Base-by-base conservation (phyloP, 768 basidiomycete species). In the Suillus variegatus region DNA sequence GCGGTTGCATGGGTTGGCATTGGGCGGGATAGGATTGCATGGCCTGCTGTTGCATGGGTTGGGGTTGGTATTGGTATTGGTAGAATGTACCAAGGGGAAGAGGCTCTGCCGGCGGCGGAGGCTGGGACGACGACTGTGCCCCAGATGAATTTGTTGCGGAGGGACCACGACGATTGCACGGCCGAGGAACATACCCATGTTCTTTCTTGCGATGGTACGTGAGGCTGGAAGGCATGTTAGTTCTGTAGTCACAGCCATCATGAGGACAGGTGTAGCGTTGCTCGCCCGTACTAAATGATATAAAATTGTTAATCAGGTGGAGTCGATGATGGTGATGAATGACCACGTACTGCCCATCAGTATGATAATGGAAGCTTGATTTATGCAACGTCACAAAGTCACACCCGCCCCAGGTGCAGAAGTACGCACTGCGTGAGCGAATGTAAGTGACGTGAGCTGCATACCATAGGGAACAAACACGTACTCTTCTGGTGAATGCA, bases 141-240 rank as follows among this genome's bases (percentile, higher is more conserved):
- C 5, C 32, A 5, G 32, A 32, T 32, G 32, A 5, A 32, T 32
- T 32, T 32, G 4, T 32, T 32, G 32, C 32, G 2, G 32, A 32
- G 32, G 32, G 32, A 32, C 5, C 32, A 32, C 32, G 5, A 13
- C 36, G 56, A 57, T 12, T n/a, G n/a, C n/a, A 6, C 32, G 55
- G 7, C n/a, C 14, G 14, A 57, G 75, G 72, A 14, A 68, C 20
- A 36, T 74, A 67, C 1, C 64, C 70, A 20, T 77, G 76, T 13
- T n/a, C 9, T 18, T 56, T 61, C 47, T 71, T 67, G 9, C 76
- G 67, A 52, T 77, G 73, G 52, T 63, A 72, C 13, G 74, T 65
- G 6, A 77, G 44, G 28, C 67, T 64, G 0, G 74, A 70, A 18
- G 76, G 71, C 47, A 73, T 71, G 3, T 64, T 20, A 1, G 75